Evolutionary conservation across 2,329 filamentous ascomycete genomes (phyloP).

Genomic region (Ascochyta viciae-villosae): DNA sequence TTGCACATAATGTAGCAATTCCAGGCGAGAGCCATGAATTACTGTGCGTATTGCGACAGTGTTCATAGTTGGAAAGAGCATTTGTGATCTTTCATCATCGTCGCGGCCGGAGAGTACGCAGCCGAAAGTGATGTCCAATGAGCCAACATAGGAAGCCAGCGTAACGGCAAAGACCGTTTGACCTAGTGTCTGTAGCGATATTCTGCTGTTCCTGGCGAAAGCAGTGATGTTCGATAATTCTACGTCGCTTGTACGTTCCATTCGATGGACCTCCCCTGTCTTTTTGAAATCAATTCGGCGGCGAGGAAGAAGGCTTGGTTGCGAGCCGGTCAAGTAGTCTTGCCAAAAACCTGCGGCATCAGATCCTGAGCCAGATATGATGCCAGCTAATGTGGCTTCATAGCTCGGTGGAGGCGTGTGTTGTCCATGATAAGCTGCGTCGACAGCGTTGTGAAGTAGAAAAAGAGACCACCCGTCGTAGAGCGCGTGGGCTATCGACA

Average conservation of each 20-base stretch:
- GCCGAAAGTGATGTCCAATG: conserved; percentile 81
- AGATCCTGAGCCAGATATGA: conserved; percentile 57
- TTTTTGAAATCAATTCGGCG: conserved; percentile 1
- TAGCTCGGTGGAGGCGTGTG: conserved; percentile 56
- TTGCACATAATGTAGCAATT: conserved; percentile 77
- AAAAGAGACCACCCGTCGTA: conserved; percentile 89
- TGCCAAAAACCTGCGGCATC: conserved; percentile 73
- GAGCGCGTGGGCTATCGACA: conserved; percentile 84
- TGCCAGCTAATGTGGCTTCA: conserved; percentile 62
- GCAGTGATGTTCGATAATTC: conserved; percentile 52
- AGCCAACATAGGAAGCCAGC: conserved; percentile 67
- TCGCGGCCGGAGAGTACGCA: conserved; percentile 86
- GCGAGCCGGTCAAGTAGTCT: conserved; percentile 65
- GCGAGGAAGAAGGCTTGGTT: conserved; percentile 50
- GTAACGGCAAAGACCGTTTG: conserved; percentile 79
- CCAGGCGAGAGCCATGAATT: conserved; percentile 69
- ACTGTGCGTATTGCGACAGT: conserved; percentile 78
- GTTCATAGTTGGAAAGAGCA: conserved; percentile 92
- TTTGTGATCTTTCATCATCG: conserved; percentile 67
- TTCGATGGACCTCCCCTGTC: conserved; percentile 48
- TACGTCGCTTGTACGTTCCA: conserved; percentile 57
- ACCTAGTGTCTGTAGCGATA: conserved; percentile 79
- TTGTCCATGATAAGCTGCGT: conserved; percentile 65
- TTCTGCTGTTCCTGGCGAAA: conserved; percentile 70
- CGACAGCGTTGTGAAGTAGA: conserved; percentile 75